Base-by-base conservation (phyloP, 352 stramenopile genomes). In the Pythium biforme region DNA sequence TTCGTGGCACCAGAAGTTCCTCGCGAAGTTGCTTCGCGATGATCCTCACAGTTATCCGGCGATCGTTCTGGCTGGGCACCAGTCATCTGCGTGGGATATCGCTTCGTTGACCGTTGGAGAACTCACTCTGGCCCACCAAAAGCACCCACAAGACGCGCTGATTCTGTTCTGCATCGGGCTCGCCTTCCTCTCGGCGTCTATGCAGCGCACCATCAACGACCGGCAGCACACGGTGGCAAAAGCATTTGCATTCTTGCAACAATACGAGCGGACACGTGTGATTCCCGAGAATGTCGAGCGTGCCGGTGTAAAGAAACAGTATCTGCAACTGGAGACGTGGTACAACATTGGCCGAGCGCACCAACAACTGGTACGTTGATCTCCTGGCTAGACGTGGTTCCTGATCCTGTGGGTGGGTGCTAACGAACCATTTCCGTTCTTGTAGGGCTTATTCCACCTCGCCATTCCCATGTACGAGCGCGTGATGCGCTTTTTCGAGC, bases 381-480 rank as follows among this genome's bases (percentile, higher is more conserved):
- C 34, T 59, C 51, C 40, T 17, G 10, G n/a, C 40, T 26, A 27
- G 40, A 25, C 14, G 14, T 17, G 5, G 40, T 11, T 26, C 4
- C 17, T 25, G 17, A 43, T 43, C 37, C 14, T 14, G 37, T 43
- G 14, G 31, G 31, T 2, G 7, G 1, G 14, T 23, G n/a, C 40
- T 47, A 10, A 47, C n/a, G 19, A 3, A 11, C 3, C 14, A 6
- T 27, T 47, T 8, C 17, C 3, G 40, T 25, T 27, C 33, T 31
- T 55, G 33, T 47, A 94, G 86, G 86, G 85, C 12, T 73, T 95
- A 22, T 92, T 90, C 69, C 86, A 95, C 53, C 71, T 95, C 40
- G 83, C 86, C 12, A 94, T 95, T 53, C 81, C 84, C 0, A 93
- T 94, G 84, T 95, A 95, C 52, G 86, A 95, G 63, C 83, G 83